phyloP scores from a whole-genome alignment of 2,329 filamentous ascomycete genomes.

The Ascochyta clinopodiicola region DNA sequence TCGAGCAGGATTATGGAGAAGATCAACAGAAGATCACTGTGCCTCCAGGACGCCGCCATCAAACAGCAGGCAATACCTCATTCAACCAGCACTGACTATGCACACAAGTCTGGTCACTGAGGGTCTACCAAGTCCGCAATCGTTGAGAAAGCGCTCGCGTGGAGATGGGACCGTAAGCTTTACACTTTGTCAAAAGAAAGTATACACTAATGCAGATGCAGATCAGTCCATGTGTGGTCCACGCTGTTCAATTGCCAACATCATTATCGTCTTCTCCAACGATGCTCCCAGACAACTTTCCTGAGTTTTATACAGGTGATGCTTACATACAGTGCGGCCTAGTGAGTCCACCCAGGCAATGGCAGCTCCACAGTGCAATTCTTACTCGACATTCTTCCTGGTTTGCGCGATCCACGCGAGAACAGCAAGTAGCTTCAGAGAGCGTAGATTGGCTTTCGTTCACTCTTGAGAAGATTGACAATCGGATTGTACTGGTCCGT shows the following conservation, averaged over 20 bases:
- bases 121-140: neutral
- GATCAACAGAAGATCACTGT: neutral
- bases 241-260: neutral
- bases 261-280: neutral
- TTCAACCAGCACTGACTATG: neutral
- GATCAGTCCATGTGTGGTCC: neutral
- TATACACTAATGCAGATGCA: neutral
- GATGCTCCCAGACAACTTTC: conserved; percentile 2
- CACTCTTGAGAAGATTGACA: conserved; percentile 8
- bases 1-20: neutral
- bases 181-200: neutral
- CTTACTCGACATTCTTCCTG: conserved; percentile 23
- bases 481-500: neutral
- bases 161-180: neutral
- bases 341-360: neutral
- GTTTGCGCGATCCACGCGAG: conserved; percentile 14
- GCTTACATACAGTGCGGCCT: conserved; percentile 3
- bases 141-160: neutral
- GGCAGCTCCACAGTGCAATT: conserved; percentile 22
- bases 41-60: neutral
- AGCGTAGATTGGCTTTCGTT: conserved; percentile 1
- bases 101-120: neutral
- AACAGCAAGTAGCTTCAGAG: neutral
- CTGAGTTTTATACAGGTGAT: conserved; percentile 10
- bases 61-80: neutral